Conservation (phyloP, 2,329 filamentous ascomycete genomes). For the Fusarium coffeatum region DNA sequence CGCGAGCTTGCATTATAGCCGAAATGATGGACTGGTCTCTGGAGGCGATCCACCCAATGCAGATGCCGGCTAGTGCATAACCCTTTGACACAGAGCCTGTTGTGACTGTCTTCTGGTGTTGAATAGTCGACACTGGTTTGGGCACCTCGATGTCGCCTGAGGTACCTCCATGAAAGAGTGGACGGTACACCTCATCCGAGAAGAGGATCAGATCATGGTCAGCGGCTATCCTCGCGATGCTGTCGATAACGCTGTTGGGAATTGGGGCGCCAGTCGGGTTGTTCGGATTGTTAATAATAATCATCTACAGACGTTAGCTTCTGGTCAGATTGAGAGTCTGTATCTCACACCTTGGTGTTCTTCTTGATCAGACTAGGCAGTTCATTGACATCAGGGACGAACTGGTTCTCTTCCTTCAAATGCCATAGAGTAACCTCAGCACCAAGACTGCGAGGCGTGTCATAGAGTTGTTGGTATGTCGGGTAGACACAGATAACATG, state of each 20-base stretch:
- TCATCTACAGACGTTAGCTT: constrained; percentile 51
- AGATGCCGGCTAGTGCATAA: constrained; percentile 83
- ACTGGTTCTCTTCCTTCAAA: constrained; percentile 71
- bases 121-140: constrained; percentile 59
- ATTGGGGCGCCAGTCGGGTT: constrained; percentile 84
- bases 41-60: constrained; percentile 84
- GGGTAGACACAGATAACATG: constrained; percentile 90
- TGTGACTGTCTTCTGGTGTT: constrained; percentile 75
- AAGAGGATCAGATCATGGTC: constrained; percentile 74
- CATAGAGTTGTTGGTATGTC: constrained; percentile 87
- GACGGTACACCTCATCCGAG: constrained; percentile 85
- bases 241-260: constrained; percentile 67
- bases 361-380: constrained; percentile 72
- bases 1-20: constrained; percentile 71
- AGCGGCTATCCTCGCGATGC: constrained; percentile 72
- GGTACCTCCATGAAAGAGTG: constrained; percentile 75
- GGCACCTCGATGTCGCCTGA: constrained; percentile 64
- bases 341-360: constrained; percentile 72
- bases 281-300: constrained; percentile 76
- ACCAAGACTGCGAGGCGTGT: constrained; percentile 78
- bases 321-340: rapidly evolving
- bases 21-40: constrained; percentile 71
- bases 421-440: constrained; percentile 84
- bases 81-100: constrained; percentile 89
- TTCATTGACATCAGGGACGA: constrained; percentile 73